A percentile compares a stretch with the other conserved stretches of the same genome.
Evolutionary conservation across 2,329 filamentous ascomycete genomes (phyloP).

Genomic region (Trichothecium sympodiale): DNA sequence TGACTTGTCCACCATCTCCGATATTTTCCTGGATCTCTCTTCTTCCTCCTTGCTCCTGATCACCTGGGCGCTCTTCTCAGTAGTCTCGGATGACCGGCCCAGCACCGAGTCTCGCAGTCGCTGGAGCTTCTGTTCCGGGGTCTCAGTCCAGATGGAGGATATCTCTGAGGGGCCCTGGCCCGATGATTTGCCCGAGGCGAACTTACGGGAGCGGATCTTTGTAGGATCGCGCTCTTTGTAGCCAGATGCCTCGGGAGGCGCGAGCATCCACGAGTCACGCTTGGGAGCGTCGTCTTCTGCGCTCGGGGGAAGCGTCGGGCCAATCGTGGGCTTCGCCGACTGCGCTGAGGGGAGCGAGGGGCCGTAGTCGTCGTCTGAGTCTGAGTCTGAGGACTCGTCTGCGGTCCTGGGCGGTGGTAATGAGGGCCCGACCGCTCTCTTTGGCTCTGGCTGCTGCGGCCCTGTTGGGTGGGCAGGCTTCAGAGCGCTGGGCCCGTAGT

Average conservation of each 20-base stretch:
- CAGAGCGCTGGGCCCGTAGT: conserved; percentile 12
- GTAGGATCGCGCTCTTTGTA: conserved; percentile 65
- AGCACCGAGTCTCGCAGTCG: conserved; percentile 73
- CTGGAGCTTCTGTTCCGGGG: conserved; percentile 75
- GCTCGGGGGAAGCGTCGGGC: conserved; percentile 20
- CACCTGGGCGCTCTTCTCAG: conserved; percentile 19
- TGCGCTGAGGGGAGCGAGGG: conserved; percentile 42
- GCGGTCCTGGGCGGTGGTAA: conserved; percentile 16
- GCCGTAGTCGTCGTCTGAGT: conserved; percentile 45
- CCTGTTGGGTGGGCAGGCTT: conserved; percentile 14
- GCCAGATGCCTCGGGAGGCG: conserved; percentile 48
- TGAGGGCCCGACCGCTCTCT: conserved; percentile 26
- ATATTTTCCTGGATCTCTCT: conserved; percentile 36
- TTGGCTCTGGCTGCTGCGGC: conserved; percentile 31
- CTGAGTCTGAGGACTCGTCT: conserved; percentile 28
- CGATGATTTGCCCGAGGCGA: conserved; percentile 49
- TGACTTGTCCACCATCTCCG: conserved; percentile 39
- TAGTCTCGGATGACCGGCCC: conserved; percentile 41
- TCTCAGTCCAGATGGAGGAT: conserved; percentile 79
- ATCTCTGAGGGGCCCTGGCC: conserved; percentile 11
- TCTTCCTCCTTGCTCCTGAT: conserved; percentile 40
- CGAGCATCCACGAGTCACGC: conserved; percentile 80
- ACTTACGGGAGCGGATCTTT: conserved; percentile 70
- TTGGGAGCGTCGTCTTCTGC: conserved; percentile 35
- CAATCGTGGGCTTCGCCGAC: conserved; percentile 29